Evolutionary conservation across 2,329 filamentous ascomycete species (phyloP), one percentile per base, ranked within the genome.

Genomic region (Ophiognomonia clavigignenti-juglandacearum): DNA sequence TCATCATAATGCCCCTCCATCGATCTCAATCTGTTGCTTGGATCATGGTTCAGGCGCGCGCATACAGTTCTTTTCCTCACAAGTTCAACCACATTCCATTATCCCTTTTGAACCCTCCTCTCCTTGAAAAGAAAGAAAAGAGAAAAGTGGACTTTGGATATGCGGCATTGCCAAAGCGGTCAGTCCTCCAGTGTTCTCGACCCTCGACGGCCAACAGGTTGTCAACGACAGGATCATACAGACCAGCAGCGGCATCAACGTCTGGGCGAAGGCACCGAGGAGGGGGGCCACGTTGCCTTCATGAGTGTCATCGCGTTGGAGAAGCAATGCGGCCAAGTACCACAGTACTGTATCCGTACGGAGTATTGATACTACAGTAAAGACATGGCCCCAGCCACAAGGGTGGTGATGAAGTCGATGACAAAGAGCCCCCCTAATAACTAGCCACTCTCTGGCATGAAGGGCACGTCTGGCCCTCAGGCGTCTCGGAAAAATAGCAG

Each of bases 281-380:
- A 16, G 42, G 26, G 27, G 34, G 44, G 50, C 46, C 50, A 52
- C 50, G 46, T 52, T 49, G 50, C 24, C 19, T 39, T 22, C n/a
- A n/a, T n/a, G n/a, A n/a, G n/a, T n/a, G n/a, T n/a, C n/a, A n/a
- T n/a, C n/a, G n/a, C n/a, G n/a, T n/a, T n/a, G n/a, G n/a, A n/a
- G n/a, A n/a, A n/a, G n/a, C n/a, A n/a, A n/a, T n/a, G n/a, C n/a
- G n/a, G n/a, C n/a, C n/a, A n/a, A n/a, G n/a, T n/a, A n/a, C n/a
- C n/a, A n/a, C n/a, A n/a, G n/a, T n/a, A n/a, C n/a, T n/a, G n/a
- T n/a, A n/a, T n/a, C n/a, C n/a, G n/a, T n/a, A n/a, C n/a, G n/a
- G n/a, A n/a, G n/a, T n/a, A n/a, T n/a, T n/a, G n/a, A n/a, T n/a
- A n/a, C n/a, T n/a, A 19, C 16, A 29, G 31, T 29, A 23, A 20